A percentile compares a stretch with the other conserved stretches of the same genome.
These are phyloP conservation scores for Shiraia sp. DNA, from an alignment of 2,329 filamentous ascomycete species.

Conservation along the genomic window DNA sequence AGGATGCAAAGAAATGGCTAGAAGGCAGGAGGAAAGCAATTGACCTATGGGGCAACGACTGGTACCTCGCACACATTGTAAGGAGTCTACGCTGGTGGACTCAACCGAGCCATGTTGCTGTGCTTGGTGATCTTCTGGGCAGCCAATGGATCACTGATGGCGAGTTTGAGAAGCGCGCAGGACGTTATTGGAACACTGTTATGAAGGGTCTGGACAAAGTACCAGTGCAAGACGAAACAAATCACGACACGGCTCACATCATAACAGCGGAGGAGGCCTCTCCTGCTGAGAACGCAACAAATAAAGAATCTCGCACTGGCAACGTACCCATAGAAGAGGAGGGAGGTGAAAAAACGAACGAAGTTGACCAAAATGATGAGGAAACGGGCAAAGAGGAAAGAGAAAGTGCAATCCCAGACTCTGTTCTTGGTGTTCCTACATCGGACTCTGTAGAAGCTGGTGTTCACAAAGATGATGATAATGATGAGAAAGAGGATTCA, in stretches of 20 bases:
- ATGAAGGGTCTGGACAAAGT: slow-evolving; percentile 72
- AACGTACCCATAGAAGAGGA: background rate
- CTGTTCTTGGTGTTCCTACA: background rate
- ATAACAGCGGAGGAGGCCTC: background rate
- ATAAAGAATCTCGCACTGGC: slow-evolving; percentile 7
- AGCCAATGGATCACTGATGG: slow-evolving; percentile 91
- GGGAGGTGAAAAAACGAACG: background rate
- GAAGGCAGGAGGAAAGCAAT: slow-evolving; percentile 75
- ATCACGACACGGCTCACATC: background rate
- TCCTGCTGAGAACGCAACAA: too few species aligned
- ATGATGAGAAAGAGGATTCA: slow-evolving; percentile 3
- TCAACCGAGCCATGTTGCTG: slow-evolving; percentile 80
- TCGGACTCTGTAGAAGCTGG: slow-evolving; percentile 25
- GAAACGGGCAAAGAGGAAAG: background rate
- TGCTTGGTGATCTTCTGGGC: slow-evolving; percentile 88
- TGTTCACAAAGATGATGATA: slow-evolving; percentile 26
- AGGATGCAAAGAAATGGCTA: slow-evolving; percentile 71
- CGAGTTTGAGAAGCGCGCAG: slow-evolving; percentile 76
- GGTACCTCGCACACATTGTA: slow-evolving; percentile 92
- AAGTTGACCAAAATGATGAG: background rate
- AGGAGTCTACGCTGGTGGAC: slow-evolving; percentile 82
- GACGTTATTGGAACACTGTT: slow-evolving; percentile 79
- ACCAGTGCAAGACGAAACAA: slow-evolving; percentile 14
- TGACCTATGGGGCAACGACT: slow-evolving; percentile 92
- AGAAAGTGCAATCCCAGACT: background rate